Conservation (phyloP, 176 grass and related monocot genomes). For the Eremochloa ophiuroides region DNA sequence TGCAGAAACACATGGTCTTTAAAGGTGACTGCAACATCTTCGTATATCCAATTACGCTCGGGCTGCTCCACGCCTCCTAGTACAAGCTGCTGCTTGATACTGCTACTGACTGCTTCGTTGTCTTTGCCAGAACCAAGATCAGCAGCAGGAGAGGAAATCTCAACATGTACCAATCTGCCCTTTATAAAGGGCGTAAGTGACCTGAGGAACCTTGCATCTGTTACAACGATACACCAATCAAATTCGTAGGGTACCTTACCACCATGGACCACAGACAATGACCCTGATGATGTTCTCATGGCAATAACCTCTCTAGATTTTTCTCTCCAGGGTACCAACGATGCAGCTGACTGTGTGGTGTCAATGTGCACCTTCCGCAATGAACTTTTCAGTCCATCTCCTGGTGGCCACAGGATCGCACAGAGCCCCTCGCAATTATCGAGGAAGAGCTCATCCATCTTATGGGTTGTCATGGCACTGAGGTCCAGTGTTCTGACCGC, state of each 20-base stretch:
- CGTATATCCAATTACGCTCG: too few species aligned
- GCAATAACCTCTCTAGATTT: neutral
- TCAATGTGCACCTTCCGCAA: neutral
- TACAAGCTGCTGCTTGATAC: neutral
- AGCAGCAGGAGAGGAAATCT: neutral
- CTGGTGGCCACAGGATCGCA: neutral
- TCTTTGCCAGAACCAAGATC: neutral
- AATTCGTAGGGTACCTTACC: neutral
- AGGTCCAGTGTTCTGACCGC: neutral
- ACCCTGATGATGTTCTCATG: neutral
- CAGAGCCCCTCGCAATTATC: neutral
- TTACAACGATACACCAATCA: too few species aligned
- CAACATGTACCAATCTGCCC: neutral
- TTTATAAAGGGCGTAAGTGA: neutral
- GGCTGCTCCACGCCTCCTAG: too few species aligned
- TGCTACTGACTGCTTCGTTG: neutral
- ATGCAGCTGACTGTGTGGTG: neutral
- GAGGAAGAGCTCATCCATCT: neutral
- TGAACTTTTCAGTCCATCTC: rapidly evolving
- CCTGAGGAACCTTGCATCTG: neutral
- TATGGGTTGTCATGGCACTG: neutral
- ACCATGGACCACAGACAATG: neutral
- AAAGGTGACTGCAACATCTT: neutral
- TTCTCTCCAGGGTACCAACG: too few species aligned
- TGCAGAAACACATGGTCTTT: too few species aligned